These are phyloP conservation scores for Ophiocordyceps sinensis DNA, from an alignment of 2,329 filamentous ascomycete genomes.

Conservation along the genomic window DNA sequence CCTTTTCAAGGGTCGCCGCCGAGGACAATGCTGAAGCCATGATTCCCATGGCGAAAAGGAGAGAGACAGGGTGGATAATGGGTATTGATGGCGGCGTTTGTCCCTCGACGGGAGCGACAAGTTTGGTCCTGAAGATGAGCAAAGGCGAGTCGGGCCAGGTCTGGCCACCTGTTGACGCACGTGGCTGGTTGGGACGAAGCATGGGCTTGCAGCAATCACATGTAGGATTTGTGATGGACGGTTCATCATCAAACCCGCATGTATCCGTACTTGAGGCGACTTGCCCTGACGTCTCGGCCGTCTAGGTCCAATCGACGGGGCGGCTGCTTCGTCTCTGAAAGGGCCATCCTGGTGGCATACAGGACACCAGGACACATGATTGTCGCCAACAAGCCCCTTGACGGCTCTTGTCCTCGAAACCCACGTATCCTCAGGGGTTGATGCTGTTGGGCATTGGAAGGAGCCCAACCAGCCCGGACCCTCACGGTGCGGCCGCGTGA, in stretches of 20 bases:
- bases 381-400: too few species aligned
- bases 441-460: too few species aligned
- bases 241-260: not conserved
- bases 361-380: too few species aligned
- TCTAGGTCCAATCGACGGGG: too few species aligned
- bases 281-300: too few species aligned
- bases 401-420: too few species aligned
- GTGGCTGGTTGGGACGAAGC: not conserved
- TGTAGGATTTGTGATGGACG: not conserved
- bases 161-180: not conserved
- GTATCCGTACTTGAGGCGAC: too few species aligned
- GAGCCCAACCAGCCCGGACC: not conserved
- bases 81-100: not conserved
- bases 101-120: not conserved
- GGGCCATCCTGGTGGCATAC: too few species aligned
- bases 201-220: not conserved
- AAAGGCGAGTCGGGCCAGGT: not conserved
- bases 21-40: too few species aligned
- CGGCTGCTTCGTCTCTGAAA: too few species aligned
- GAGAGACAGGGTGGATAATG: not conserved
- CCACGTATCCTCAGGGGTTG: too few species aligned
- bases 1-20: too few species aligned
- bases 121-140: not conserved
- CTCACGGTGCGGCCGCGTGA: conserved; percentile 1
- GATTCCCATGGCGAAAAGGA: not conserved